These are phyloP conservation scores for Volutella citrinella DNA, from an alignment of 2,329 filamentous ascomycete species.

Conservation along the genomic window DNA sequence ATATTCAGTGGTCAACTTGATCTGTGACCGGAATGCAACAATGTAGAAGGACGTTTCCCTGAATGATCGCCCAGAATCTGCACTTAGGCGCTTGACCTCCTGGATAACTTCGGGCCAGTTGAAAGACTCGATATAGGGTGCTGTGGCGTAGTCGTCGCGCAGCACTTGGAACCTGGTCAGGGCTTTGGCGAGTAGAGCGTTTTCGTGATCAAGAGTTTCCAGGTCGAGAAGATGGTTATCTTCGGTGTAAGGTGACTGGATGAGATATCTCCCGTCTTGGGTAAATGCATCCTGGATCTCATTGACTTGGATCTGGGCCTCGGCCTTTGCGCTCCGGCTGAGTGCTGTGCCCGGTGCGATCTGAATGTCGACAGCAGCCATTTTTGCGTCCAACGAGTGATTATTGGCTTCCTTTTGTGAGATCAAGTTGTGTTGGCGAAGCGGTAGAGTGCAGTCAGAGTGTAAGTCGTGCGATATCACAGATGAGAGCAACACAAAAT, in stretches of 20 bases:
- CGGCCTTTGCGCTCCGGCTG: slow-evolving; percentile 22
- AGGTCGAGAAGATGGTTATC: slow-evolving; percentile 71
- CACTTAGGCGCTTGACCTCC: slow-evolving; percentile 51
- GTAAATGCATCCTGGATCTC: slow-evolving; percentile 15
- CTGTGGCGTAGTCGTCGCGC: slow-evolving; percentile 71
- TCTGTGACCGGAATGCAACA: slow-evolving; percentile 75
- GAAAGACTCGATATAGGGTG: slow-evolving; percentile 69
- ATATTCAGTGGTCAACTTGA: slow-evolving; percentile 65
- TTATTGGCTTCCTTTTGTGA: too few relatives aligned
- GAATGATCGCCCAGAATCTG: slow-evolving; percentile 49
- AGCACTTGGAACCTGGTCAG: slow-evolving; percentile 62
- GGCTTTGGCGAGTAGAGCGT: slow-evolving; percentile 68
- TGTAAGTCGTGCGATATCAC: too few relatives aligned
- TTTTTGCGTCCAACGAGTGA: too few relatives aligned
- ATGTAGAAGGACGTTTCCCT: slow-evolving; percentile 70
- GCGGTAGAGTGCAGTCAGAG: too few relatives aligned
- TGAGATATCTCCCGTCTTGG: slow-evolving; percentile 38
- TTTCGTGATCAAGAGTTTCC: slow-evolving; percentile 60
- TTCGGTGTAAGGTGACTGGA: slow-evolving; percentile 75
- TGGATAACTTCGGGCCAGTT: slow-evolving; percentile 69
- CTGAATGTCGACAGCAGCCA: slow-evolving; percentile 27
- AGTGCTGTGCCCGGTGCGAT: slow-evolving; percentile 20
- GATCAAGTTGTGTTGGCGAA: too few relatives aligned
- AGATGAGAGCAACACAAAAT: too few relatives aligned
- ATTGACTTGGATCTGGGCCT: slow-evolving; percentile 22